Base-by-base conservation (phyloP, 768 basidiomycete genomes). In the Phanerochaete carnosa region DNA sequence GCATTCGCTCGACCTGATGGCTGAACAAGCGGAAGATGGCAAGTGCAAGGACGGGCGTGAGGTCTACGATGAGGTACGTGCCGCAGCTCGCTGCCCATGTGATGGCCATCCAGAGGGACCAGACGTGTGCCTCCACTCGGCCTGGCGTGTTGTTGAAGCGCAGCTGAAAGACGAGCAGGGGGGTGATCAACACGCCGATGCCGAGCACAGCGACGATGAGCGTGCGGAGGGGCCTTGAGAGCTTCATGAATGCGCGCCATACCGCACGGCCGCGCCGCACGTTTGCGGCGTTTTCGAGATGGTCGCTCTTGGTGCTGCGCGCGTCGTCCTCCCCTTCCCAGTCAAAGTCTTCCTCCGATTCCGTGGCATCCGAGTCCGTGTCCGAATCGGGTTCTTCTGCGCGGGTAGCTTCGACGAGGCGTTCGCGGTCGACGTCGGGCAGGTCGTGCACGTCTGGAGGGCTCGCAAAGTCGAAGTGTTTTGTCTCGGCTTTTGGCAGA, bases 291-390 rank as follows among this genome's bases (percentile, higher is more conserved):
- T 67, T 68, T 5, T 68, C 68, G 16, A 69, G 13, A 5, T n/a
- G 33, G 35, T 37, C 58, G 28, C 68, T 64, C 53, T 71, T 67
- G 2, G 55, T 59, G 32, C 63, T 71, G 52, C 66, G 61, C 33
- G 69, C 72, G 25, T 80, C 79, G 15, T 86, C 83, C 50, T 83
- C 85, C 55, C 85, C 81, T 57, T 89, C 86, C 88, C 88, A 89
- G 75, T 90, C 80, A 64, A 92, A 90, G 65, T 90, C 86, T 67
- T 89, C 88, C 11, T 80, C 82, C 2, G 83, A 79, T 64, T 85
- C 82, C 13, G 83, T 77, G 4, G 45, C 47, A 47, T 63, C 65
- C 19, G 65, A 60, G 58, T 62, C 61, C 8, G 65, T 49, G 58
- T 62, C 52, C 19, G 53, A 50, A 35, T 66, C 60, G 43, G 62